A percentile compares a stretch with the other conserved stretches of the same genome.
These are phyloP conservation scores for Phytophthora citricola DNA, from an alignment of 352 stramenopile species.

Conservation along the genomic window DNA sequence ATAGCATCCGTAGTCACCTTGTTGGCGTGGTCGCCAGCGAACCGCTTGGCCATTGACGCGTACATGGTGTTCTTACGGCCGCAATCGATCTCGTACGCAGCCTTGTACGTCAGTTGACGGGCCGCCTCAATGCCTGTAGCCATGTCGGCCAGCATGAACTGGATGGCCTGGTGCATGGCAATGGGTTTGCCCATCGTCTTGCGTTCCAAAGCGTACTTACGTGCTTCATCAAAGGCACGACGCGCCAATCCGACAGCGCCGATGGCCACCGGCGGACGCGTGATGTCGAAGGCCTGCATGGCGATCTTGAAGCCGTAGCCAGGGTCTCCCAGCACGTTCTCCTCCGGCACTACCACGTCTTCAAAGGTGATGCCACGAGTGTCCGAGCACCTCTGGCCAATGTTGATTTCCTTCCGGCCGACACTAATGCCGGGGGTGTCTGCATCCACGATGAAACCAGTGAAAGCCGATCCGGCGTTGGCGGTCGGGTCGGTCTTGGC, in stretches of 20 bases:
- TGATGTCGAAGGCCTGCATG: conserved; percentile 94
- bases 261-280: conserved; percentile 87
- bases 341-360: conserved; percentile 86
- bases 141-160: conserved; percentile 93
- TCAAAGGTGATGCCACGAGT: conserved; percentile 93
- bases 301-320: conserved; percentile 94
- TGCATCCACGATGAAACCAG: conserved; percentile 90
- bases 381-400: conserved; percentile 92
- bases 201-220: conserved; percentile 86
- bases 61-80: conserved; percentile 91
- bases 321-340: conserved; percentile 87
- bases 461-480: conserved; percentile 85
- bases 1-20: conserved; percentile 88
- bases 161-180: conserved; percentile 88
- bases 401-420: conserved; percentile 92
- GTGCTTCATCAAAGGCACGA: conserved; percentile 89
- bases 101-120: conserved; percentile 89
- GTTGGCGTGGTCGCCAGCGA: conserved; percentile 89
- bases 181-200: conserved; percentile 91
- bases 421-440: conserved; percentile 88
- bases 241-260: conserved; percentile 86
- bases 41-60: conserved; percentile 92
- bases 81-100: conserved; percentile 90
- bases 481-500: conserved; percentile 88
- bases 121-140: conserved; percentile 90